Evolutionary conservation across 306 rosid genomes (phyloP), one percentile per base, ranked within the genome.

Genomic region (Gynostemma pentaphyllum): DNA sequence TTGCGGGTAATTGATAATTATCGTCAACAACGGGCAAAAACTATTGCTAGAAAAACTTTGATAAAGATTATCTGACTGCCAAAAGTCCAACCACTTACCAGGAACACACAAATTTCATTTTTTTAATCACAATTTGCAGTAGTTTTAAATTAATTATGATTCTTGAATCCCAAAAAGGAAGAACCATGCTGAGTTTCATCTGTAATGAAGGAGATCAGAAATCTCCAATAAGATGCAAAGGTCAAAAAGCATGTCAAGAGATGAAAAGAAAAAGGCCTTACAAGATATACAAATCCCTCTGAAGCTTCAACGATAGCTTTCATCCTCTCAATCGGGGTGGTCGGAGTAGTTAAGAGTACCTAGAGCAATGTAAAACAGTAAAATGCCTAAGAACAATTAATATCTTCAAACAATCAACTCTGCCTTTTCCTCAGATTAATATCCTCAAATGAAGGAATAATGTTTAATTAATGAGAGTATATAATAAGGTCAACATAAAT

Each of bases 331-430:
- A 32, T 77, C 44, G 96, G 98, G 51, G 98, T 91, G 21, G 98
- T 91, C 26, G 98, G 96, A 41, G 98, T 91, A 10, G 98, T 91
- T 48, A 88, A 88, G 52, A 91, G 82, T 59, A 91, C 97, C 97
- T 91, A 62, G 18, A 21, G 37, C 64, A 57, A 59, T 53, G 12
- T 53, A 53, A 29, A 15, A 53, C 2, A 26, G 2, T 15, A 53
- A 52, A 23, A 14, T 27, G 16, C 26, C 29, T 55, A 8, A 18
- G 54, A 48, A 48, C 9, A 23, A 48, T 18, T 27, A n/a, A 46
- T 21, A 9, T 39, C 14, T 39, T 5, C 14, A 39, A 39, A 39
- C 0, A 42, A 42, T 3, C 46, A 39, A 39, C 44, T 39, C 44
- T 8, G 44, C 14, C 44, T 39, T 39, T 10, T 39, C 44, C 12